phyloP scores from a whole-genome alignment of 208 protist species.

The Paratrypanosoma confusum region DNA sequence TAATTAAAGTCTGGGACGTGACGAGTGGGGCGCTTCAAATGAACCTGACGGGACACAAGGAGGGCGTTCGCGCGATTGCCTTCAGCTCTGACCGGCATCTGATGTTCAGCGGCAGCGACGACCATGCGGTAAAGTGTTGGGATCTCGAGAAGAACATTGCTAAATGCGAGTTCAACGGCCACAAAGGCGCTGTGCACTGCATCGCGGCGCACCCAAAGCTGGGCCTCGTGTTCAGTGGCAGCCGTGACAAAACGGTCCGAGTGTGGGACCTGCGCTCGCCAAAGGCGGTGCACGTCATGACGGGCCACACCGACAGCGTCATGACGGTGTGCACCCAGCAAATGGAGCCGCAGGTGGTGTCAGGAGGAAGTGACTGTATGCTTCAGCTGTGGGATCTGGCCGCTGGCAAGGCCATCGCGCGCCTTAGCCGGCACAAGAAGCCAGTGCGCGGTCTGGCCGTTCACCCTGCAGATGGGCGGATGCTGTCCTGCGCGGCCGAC shows the following conservation, averaged over 20 bases:
- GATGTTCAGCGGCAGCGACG: conserved; percentile 98
- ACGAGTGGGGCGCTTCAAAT: conserved; percentile 93
- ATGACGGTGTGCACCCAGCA: conserved; percentile 79
- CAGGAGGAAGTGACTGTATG: conserved; percentile 88
- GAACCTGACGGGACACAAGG: conserved; percentile 98
- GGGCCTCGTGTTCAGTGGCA: conserved; percentile 97
- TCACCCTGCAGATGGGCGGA: conserved; percentile 83
- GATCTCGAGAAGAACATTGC: conserved; percentile 95
- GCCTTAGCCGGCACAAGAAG: conserved; percentile 99
- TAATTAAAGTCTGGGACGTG: conserved; percentile 99
- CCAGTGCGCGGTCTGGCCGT: conserved; percentile 88
- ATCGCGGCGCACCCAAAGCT: conserved; percentile 93
- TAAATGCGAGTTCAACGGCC: conserved; percentile 96
- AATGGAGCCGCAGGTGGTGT: conserved; percentile 88
- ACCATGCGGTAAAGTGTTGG: conserved; percentile 99
- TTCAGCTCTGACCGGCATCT: conserved; percentile 94
- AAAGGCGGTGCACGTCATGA: conserved; percentile 71
- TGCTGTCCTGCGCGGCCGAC: conserved; percentile 93
- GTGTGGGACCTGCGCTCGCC: conserved; percentile 89
- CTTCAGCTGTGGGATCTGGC: conserved; percentile 92
- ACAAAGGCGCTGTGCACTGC: conserved; percentile 91
- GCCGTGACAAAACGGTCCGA: conserved; percentile 90
- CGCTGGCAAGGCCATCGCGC: conserved; percentile 33
- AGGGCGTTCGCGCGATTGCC: conserved; percentile 73
- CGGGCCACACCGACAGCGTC: conserved; percentile 93